Evolutionary conservation across 1,284 basidiomycete species (phyloP).

Genomic region (Erythrobasidium hasegawianum): DNA sequence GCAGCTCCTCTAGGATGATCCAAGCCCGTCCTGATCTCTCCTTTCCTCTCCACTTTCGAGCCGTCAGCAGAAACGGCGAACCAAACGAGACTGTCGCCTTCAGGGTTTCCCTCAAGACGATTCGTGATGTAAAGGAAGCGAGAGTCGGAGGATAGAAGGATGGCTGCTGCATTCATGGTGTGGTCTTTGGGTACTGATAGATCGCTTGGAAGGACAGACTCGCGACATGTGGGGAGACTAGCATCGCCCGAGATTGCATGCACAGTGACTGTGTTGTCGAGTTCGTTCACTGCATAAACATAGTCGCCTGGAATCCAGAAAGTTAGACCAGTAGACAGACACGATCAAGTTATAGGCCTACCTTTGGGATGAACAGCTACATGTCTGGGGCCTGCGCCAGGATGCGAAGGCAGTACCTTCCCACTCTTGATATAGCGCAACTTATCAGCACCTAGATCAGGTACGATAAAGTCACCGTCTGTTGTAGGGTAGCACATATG

Average conservation of each 20-base stretch:
- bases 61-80: constrained; percentile 23
- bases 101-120: constrained; percentile 14
- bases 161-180: constrained; percentile 22
- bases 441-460: constrained; percentile 28
- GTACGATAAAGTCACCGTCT: constrained; percentile 7
- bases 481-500: constrained; percentile 14
- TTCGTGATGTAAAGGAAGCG: constrained; percentile 28
- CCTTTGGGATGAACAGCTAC: constrained; percentile 21
- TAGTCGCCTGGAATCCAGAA: not conserved
- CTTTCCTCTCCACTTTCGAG: not conserved
- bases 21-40: constrained; percentile 24
- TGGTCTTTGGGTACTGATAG: not conserved
- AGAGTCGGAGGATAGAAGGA: constrained; percentile 18
- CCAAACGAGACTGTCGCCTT: constrained; percentile 28
- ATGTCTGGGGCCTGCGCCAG: constrained; percentile 29
- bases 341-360: not conserved
- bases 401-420: not conserved
- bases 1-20: constrained; percentile 28
- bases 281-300: constrained; percentile 20
- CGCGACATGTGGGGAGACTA: not conserved
- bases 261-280: constrained; percentile 18
- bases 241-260: not conserved
- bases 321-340: not conserved
- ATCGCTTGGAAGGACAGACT: constrained; percentile 29
- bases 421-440: constrained; percentile 1